Base-by-base conservation (phyloP, 1,139 yeast genomes). In the Sporopachydermia cereana region DNA sequence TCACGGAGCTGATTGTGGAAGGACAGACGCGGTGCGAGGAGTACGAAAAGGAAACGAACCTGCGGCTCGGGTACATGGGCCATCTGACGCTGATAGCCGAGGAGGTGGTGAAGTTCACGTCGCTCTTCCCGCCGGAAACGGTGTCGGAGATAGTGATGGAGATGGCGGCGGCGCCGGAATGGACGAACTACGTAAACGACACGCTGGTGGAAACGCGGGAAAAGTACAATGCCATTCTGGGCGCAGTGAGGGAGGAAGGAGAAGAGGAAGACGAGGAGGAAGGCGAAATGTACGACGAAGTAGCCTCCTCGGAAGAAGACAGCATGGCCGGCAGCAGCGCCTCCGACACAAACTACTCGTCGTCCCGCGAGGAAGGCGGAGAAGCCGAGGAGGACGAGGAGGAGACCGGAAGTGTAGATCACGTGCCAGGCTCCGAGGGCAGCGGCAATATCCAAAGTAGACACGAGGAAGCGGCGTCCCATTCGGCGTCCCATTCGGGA, bases 21-120 rank as follows among this genome's bases (percentile, higher is more conserved):
- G 97, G 97, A 5, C 95, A 91, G 60, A 67, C 71, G 51, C 69
- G 74, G 49, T 88, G 96, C 53, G 76, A 77, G 47, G 77, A 77
- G 47, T 84, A 84, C 60, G 84, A 79, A 58, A 66, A 66, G 48
- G 66, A 63, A 44, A 67, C 69, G 46, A 76, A 78, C 46, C 72
- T 85, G 51, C 74, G 96, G 52, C 69, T 89, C 49, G 99, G 98
- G 1, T 93, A 84, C 61, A 93, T 91, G 95, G 99, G 99, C 24
- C 98, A 91, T 63, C 70, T 91, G 58, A 91, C 96, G 0, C 70
- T 91, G 51, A 89, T 93, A 51, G 95, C 96, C 5, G 98, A 93
- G 60, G 99, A 91, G 60, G 95, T 91, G 42, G 96, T 91, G 48
- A 93, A 93, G 60, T 91, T 91, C 61, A 83, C 89, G 24, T 86